These are phyloP conservation scores for Colletotrichum shisoi DNA, from an alignment of 2,329 filamentous ascomycete genomes.

Conservation along the genomic window DNA sequence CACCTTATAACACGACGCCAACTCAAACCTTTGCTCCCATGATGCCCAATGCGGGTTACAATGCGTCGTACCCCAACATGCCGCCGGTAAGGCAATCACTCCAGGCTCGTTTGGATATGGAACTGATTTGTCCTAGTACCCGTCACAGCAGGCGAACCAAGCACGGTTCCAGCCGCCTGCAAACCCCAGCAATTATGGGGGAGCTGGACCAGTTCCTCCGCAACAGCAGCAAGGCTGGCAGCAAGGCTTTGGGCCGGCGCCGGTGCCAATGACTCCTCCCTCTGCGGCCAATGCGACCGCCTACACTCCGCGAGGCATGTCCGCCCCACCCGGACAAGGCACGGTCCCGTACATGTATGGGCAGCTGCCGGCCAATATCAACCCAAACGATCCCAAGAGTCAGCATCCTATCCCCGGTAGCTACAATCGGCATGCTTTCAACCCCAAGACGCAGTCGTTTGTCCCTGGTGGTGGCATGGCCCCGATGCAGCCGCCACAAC, in stretches of 20 bases:
- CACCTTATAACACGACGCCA: conserved; percentile 55
- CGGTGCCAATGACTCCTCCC: conserved; percentile 44
- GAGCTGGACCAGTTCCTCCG: conserved; percentile 46
- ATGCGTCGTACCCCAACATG: conserved; percentile 55
- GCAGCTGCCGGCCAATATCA: conserved; percentile 74
- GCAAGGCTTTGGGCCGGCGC: conserved; percentile 47
- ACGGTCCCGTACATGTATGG: conserved; percentile 76
- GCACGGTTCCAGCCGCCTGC: conserved; percentile 31
- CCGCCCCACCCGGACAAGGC: conserved; percentile 39
- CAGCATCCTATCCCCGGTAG: conserved; percentile 87
- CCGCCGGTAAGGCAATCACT: conserved; percentile 53
- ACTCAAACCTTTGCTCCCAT: conserved; percentile 55
- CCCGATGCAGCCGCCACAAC: conserved; percentile 58
- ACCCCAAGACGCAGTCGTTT: conserved; percentile 93
- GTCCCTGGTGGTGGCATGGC: conserved; percentile 67
- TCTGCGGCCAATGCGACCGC: conserved; percentile 40
- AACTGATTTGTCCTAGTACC: conserved; percentile 32
- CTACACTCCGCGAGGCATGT: conserved; percentile 46
- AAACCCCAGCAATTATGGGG: conserved; percentile 51
- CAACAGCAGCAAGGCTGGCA: conserved; percentile 51
- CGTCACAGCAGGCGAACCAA: conserved; percentile 43
- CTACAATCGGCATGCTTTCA: conserved; percentile 85
- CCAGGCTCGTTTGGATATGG: not conserved
- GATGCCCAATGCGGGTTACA: conserved; percentile 52
- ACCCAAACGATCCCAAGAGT: conserved; percentile 74